Base-by-base conservation (phyloP, 257 asterid species). In the Solanum bukasovii region DNA sequence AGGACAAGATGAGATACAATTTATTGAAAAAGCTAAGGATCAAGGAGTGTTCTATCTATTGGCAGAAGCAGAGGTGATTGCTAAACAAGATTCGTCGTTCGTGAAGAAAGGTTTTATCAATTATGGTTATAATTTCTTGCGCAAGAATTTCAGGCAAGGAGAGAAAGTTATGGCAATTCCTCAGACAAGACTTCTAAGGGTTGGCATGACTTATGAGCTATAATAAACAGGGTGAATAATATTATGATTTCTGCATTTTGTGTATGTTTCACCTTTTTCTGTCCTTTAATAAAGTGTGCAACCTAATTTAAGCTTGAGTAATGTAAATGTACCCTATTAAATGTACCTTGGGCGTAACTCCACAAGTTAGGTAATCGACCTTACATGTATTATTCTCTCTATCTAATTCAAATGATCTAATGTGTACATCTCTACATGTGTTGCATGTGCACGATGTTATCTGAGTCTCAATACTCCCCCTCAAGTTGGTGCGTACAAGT, bases 51-150 rank as follows among this genome's bases (percentile, higher is more conserved):
- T 90, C 79, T 95, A 95, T 82, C 82, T 95, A 21, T 72, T 93
- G 7, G 98, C 98, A 46, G 98, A 95, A 89, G 92, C 94, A 3
- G 96, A 94, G 75, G 98, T 95, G 86, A 93, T 93, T 38, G 98
- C 98, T 1, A 88, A 87, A 88, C 87, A 72, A 16, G 94, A 94
- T 20, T 90, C 98, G 4, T 90, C 96, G 1, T 5, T 92, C 18
- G 4, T 92, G 27, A 93, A 94, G 91, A 95, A 92, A 87, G 79
- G 91, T 29, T 90, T 88, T 34, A 91, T 93, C 18, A 93, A 94
- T 75, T 90, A 89, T 75, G 95, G 91, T 2, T 95, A 94, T 71
- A 68, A 79, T 88, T 93, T 95, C 65, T 87, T 94, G 34, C 85
- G 98, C 90, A 95, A 93, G 92, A 95, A 94, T 63, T 93, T 92